These are phyloP conservation scores for Corynespora cassiicola DNA, from an alignment of 2,329 filamentous ascomycete genomes.

Conservation along the genomic window DNA sequence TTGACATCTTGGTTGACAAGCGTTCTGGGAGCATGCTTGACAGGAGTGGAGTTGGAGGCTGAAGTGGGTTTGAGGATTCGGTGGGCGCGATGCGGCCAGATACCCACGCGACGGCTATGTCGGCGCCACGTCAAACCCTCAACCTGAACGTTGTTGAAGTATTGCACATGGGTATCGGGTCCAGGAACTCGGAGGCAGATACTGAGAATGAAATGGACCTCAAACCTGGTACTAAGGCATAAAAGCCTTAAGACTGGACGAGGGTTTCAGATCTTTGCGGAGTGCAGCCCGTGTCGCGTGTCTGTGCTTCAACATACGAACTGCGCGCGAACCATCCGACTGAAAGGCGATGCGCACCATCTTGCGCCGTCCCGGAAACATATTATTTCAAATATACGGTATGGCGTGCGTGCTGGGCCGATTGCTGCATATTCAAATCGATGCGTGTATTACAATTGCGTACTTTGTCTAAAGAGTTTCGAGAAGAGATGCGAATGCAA, in stretches of 20 bases:
- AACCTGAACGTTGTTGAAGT: background rate
- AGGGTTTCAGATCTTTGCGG: constrained; percentile 24
- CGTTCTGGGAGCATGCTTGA: constrained; percentile 7
- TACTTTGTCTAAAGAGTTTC: constrained; percentile 12
- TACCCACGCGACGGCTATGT: background rate
- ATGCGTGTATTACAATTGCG: constrained; percentile 15
- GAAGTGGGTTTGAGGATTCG: constrained; percentile 21
- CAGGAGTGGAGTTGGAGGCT: constrained; percentile 2
- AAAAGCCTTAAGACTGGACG: constrained; percentile 19
- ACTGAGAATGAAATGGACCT: constrained; percentile 9
- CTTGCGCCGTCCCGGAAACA: too few relatives aligned
- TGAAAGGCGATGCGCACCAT: too few relatives aligned
- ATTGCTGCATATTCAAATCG: too few relatives aligned
- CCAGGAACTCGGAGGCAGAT: constrained; percentile 2
- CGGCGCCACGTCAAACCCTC: constrained; percentile 9
- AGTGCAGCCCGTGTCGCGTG: constrained; percentile 15
- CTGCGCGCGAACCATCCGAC: constrained; percentile 5
- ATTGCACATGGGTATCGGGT: constrained; percentile 1
- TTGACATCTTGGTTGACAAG: background rate
- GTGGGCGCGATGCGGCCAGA: constrained; percentile 5
- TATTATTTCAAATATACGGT: too few relatives aligned
- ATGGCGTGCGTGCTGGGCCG: too few relatives aligned
- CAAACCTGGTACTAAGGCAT: constrained; percentile 20
- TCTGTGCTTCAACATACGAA: constrained; percentile 20
- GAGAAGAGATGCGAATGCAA: constrained; percentile 12